phyloP scores from a whole-genome alignment of 1,139 yeast genomes.

The Casaregolazyma suthepensis region DNA sequence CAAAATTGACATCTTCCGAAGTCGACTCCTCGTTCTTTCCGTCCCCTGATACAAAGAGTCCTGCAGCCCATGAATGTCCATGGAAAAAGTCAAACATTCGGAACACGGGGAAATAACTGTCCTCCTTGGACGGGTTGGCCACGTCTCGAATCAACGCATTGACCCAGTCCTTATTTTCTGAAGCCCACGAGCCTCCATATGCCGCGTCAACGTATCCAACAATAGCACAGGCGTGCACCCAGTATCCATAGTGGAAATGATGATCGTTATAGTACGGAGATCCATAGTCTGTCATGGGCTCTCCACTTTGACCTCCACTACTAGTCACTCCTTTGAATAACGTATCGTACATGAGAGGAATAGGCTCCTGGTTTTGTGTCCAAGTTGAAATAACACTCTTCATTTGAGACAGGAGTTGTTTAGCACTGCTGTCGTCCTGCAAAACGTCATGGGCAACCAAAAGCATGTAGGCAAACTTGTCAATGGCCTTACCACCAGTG shows the following conservation, averaged over 20 bases:
- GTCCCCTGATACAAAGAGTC: constrained; percentile 61
- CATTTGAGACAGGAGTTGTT: constrained; percentile 42
- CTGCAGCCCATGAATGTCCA: constrained; percentile 86
- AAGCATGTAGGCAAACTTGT: constrained; percentile 67
- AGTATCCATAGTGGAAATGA: constrained; percentile 78
- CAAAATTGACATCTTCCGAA: constrained; percentile 75
- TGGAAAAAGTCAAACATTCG: constrained; percentile 75
- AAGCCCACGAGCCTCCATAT: constrained; percentile 60
- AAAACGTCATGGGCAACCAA: constrained; percentile 58
- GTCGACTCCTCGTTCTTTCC: constrained; percentile 79
- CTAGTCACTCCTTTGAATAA: constrained; percentile 65
- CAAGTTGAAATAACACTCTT: constrained; percentile 50
- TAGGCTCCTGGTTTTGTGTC: constrained; percentile 45
- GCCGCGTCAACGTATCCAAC: constrained; percentile 59
- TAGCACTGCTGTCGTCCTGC: constrained; percentile 46
- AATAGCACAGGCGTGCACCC: constrained; percentile 71
- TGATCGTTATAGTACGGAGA: constrained; percentile 69
- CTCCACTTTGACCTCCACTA: constrained; percentile 46
- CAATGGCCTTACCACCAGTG: constrained; percentile 64
- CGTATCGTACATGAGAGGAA: constrained; percentile 66
- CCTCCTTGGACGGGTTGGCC: constrained; percentile 62
- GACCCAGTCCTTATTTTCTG: constrained; percentile 59
- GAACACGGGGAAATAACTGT: constrained; percentile 64
- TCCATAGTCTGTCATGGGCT: constrained; percentile 59
- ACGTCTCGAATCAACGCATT: constrained; percentile 65